Base-by-base conservation (phyloP, 805 yeast species). In the Myxozyma melibiosi region DNA sequence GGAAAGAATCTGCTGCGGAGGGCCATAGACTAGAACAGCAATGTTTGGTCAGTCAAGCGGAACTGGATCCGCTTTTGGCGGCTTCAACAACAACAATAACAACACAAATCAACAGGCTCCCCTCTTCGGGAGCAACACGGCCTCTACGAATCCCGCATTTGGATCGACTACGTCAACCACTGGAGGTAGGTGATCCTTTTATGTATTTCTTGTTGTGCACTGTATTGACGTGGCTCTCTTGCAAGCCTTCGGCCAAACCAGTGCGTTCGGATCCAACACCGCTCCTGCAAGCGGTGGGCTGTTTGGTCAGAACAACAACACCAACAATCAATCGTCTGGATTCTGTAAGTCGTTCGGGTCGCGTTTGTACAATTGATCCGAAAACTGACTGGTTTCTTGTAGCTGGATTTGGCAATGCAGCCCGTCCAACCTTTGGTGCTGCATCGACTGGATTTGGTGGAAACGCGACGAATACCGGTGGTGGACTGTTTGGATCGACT, bases 291-390 rank as follows among this genome's bases (percentile, higher is more conserved):
- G 35, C 24, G 41, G 51, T 38, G 57, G 75, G 1, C 65, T 75
- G 18, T 76, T 80, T 71, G 83, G 82, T 33, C 65, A 74, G 51
- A 63, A 71, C 27, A 74, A 71, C 49, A 55, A 52, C 38, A 62
- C 70, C 22, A 73, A 71, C 49, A 53, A 53, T n/a, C 63, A 58
- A 24, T 27, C 60, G 6, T 45, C 62, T n/a, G 61, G 58, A 14
- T 58, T 58, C 48, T 49, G 62, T 58, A 41, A 22, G 62, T 37
- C n/a, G n/a, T 27, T 18, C n/a, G 9, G 11, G 34, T 20, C 14
- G 24, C 35, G n/a, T 30, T 4, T 11, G 20, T 2, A 41, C 31
- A 20, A 13, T 30, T 43, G 54, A 20, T 40, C 30, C 18, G 18
- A 6, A 18, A n/a, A 11, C 49, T 55, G 31, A 46, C 37, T 25